Evolutionary conservation across 345 rosid genomes (phyloP).

Genomic region (Pugionium cornutum): DNA sequence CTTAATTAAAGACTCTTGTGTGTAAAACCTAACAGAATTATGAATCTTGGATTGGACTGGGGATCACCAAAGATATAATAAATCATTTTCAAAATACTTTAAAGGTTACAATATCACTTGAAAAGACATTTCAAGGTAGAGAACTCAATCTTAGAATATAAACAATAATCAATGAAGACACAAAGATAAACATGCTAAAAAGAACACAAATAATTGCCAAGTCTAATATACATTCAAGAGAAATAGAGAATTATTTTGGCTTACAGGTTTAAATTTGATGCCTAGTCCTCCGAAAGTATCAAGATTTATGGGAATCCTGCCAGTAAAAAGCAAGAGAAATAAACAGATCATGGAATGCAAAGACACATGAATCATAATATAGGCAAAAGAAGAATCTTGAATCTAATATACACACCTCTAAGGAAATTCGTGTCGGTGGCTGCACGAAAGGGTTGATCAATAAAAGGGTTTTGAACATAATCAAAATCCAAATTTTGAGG

Average conservation of each 20-base stretch:
- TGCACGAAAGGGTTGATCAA: conserved; percentile 45
- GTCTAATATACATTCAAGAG: conserved; percentile 10
- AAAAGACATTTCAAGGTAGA: conserved; percentile 8
- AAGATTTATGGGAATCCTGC: conserved; percentile 48
- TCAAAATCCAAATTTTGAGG: conserved; percentile 51
- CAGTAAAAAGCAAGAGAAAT: conserved; percentile 25
- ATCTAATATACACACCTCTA: conserved; percentile 41
- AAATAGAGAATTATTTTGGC: conserved; percentile 12
- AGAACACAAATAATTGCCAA: conserved; percentile 9
- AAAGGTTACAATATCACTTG: conserved; percentile 5
- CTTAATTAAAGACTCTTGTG: background rate
- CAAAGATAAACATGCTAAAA: background rate
- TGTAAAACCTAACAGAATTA: background rate
- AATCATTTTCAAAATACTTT: conserved; percentile 14
- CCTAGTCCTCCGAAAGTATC: conserved; percentile 8
- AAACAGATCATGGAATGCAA: conserved; percentile 17
- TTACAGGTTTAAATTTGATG: conserved; percentile 27
- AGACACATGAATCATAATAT: conserved; percentile 1
- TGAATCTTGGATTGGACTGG: background rate
- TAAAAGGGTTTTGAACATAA: conserved; percentile 42
- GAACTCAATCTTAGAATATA: conserved; percentile 1
- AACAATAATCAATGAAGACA: conserved; percentile 1
- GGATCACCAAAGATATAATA: background rate
- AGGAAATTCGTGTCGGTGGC: conserved; percentile 43
- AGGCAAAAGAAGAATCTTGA: conserved; percentile 5